Conservation (phyloP, 768 basidiomycete genomes). For the Naganishia kalamii region DNA sequence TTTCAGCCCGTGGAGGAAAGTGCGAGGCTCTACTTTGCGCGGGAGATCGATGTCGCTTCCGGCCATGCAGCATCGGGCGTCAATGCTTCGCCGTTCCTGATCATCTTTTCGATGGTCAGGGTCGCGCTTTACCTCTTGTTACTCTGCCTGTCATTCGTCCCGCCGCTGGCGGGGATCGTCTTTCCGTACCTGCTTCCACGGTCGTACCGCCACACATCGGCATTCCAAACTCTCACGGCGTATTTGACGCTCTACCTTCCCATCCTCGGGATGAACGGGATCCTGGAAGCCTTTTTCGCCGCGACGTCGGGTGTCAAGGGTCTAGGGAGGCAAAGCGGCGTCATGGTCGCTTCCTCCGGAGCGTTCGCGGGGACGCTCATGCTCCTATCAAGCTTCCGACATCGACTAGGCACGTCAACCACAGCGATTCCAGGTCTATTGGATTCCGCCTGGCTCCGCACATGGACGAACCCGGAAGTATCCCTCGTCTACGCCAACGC, state of each 20-base stretch:
- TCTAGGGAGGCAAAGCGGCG: conserved; percentile 61
- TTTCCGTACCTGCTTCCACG: conserved; percentile 62
- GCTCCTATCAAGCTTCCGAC: conserved; percentile 49
- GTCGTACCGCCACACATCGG: conserved; percentile 61
- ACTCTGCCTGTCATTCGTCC: conserved; percentile 67
- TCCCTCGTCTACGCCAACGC: conserved; percentile 34
- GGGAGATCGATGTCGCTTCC: background rate
- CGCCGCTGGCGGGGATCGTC: conserved; percentile 65
- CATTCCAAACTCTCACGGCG: conserved; percentile 65
- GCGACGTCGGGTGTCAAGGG: conserved; percentile 65
- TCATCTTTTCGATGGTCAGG: conserved; percentile 55
- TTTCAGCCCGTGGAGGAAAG: conserved; percentile 97
- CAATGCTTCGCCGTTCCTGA: conserved; percentile 54
- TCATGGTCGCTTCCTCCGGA: conserved; percentile 72
- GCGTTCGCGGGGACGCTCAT: conserved; percentile 59
- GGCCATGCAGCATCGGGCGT: conserved; percentile 22
- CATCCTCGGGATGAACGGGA: conserved; percentile 79
- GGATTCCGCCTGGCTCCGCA: conserved; percentile 1
- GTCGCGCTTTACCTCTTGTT: conserved; percentile 63
- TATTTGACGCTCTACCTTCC: conserved; percentile 83
- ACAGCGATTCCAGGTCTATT: conserved; percentile 31
- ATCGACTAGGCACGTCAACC: conserved; percentile 14
- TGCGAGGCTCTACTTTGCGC: conserved; percentile 77
- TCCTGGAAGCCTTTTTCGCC: conserved; percentile 82
- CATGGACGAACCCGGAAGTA: conserved; percentile 27